Conservation (phyloP, 192 early-diverging fungal genomes). For the Pilobolus umbonatus region DNA sequence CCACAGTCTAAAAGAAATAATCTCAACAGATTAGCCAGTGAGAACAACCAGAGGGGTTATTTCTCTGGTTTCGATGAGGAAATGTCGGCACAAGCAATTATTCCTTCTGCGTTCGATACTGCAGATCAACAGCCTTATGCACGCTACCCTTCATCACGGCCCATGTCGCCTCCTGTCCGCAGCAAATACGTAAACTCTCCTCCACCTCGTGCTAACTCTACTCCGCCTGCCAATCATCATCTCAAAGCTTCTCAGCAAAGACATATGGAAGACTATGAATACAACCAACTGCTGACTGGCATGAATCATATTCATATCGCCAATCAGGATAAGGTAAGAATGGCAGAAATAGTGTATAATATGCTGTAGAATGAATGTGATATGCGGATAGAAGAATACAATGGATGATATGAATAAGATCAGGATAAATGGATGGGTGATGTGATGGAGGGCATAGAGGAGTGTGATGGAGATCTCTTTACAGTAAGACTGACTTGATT, state of each 20-base stretch:
- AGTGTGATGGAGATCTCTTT: too few species aligned
- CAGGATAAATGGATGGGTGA: too few species aligned
- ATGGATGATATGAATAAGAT: too few species aligned
- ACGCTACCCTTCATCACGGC: constrained; percentile 15
- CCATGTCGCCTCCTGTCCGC: constrained; percentile 20
- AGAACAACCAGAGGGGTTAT: constrained; percentile 1
- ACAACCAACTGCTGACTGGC: constrained; percentile 1
- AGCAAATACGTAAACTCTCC: constrained; percentile 15
- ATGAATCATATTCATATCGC: not conserved
- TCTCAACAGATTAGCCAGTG: not conserved
- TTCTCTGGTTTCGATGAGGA: constrained; percentile 3
- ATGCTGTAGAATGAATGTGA: too few species aligned
- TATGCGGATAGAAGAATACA: not conserved
- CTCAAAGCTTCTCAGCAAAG: constrained; percentile 1
- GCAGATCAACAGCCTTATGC: not conserved
- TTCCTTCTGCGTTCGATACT: constrained; percentile 9
- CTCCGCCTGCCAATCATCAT: constrained; percentile 19
- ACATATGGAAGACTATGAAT: constrained; percentile 16
- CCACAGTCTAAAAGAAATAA: not conserved
- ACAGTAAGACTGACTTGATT: too few species aligned
- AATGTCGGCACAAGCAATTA: not conserved
- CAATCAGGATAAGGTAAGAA: not conserved
- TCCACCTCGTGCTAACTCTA: constrained; percentile 19
- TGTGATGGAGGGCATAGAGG: too few species aligned
- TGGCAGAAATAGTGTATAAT: not conserved